Conservation (phyloP, 345 rosid species). For the Brassica napus region DNA sequence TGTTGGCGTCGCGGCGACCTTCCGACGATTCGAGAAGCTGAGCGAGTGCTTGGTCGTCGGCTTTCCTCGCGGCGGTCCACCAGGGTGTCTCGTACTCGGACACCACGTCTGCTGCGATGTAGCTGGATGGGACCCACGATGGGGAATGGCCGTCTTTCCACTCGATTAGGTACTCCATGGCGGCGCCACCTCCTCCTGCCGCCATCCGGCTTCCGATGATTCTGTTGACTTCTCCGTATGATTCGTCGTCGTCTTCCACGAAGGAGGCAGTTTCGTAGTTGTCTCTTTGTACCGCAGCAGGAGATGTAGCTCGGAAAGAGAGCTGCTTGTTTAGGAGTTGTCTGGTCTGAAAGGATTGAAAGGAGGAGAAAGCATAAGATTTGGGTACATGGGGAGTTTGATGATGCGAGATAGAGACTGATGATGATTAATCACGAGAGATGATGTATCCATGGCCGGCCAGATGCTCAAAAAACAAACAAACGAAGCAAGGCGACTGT, state of each 20-base stretch:
- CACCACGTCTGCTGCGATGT: constrained; percentile 78
- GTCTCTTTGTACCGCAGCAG: constrained; percentile 43
- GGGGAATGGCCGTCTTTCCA: constrained; percentile 90
- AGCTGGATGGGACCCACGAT: constrained; percentile 75
- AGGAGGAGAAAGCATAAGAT: not conserved
- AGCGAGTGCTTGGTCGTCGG: constrained; percentile 60
- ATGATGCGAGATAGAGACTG: not conserved
- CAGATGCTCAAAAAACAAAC: not conserved
- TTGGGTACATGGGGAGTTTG: not conserved
- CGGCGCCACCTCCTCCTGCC: constrained; percentile 37
- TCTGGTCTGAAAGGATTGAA: not conserved
- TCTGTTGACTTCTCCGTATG: constrained; percentile 74
- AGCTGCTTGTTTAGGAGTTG: not conserved
- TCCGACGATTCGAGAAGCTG: constrained; percentile 46
- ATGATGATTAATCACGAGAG: not conserved
- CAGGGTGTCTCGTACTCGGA: constrained; percentile 90
- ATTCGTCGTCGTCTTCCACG: constrained; percentile 47
- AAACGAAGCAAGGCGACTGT: not conserved
- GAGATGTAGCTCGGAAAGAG: constrained; percentile 38
- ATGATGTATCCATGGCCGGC: not conserved
- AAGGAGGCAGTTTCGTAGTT: constrained; percentile 47
- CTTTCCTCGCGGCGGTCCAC: constrained; percentile 95
- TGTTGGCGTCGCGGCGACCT: constrained; percentile 63
- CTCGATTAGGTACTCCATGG: constrained; percentile 82
- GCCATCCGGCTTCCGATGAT: constrained; percentile 76